A percentile compares a stretch with the other conserved stretches of the same genome.
phyloP scores from a whole-genome alignment of 345 rosid species.

The Syzygium grande region DNA sequence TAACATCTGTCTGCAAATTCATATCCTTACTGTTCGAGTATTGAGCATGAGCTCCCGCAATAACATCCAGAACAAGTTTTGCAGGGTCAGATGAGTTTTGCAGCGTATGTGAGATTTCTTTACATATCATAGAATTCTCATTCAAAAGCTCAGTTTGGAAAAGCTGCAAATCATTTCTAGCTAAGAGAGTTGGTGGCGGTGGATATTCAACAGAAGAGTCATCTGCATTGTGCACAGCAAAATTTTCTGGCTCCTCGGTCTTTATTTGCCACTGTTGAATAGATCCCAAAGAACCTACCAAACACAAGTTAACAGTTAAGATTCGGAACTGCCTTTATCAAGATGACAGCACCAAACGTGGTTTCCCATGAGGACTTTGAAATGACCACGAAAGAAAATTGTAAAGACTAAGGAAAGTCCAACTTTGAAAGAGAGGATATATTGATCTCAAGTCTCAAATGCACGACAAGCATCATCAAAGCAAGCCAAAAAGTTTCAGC shows the following conservation, averaged over 20 bases:
- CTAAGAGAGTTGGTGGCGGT: background rate
- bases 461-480: background rate
- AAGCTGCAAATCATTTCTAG: constrained; percentile 5
- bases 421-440: background rate
- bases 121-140: constrained; percentile 12
- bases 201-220: background rate
- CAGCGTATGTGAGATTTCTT: constrained; percentile 11
- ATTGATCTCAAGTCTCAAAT: background rate
- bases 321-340: background rate
- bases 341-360: background rate
- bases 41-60: constrained; percentile 19
- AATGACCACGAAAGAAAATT: background rate
- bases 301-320: background rate
- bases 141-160: background rate
- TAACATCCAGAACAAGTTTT: constrained; percentile 39
- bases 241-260: constrained; percentile 15
- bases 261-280: background rate
- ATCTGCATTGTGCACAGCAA: constrained; percentile 6
- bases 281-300: background rate
- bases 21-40: background rate
- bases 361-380: background rate
- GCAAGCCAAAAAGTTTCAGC: background rate
- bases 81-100: constrained; percentile 34
- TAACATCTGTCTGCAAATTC: background rate
- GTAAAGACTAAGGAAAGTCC: background rate